Base-by-base conservation (phyloP, 2,329 filamentous ascomycete species). In the Talaromyces sp. region DNA sequence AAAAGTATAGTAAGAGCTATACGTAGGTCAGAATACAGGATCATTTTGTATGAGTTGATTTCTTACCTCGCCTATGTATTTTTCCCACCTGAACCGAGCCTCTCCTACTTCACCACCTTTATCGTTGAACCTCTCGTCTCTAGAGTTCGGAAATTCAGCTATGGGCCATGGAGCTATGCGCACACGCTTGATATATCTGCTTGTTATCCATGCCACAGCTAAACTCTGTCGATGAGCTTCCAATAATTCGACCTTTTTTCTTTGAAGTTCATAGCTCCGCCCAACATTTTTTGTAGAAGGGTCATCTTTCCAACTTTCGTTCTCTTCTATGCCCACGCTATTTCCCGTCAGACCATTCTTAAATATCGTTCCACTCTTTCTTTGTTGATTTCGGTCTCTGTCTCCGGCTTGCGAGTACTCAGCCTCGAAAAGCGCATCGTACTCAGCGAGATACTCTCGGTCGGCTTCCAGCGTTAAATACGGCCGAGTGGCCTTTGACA, bases 141-240 rank as follows among this genome's bases (percentile, higher is more conserved):
- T 19, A 2, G 57, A 32, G 3, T 31, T 38, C 10, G 71, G 70
- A 32, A 66, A 68, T 12, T 65, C 57, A 4, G 68, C 63, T 35
- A 69, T 61, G 11, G 65, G 60, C n/a, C 70, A 69, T 10, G 69
- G 70, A 12, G 74, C 68, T 12, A 74, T 69, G 21, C 70, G 68
- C 8, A 74, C 76, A n/a, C 72, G 65, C 27, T 70, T 68, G 21
- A 77, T 69, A 65, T 76, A 73, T 54, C 72, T 68, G 41, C 70
- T 68, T 19, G 74, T 72, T 2, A 70, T 73, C 74, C 75, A 77
- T 17, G 73, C 75, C 26, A 71, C 72, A 31, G 69, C 69, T 46
- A 74, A 66, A 60, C 71, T 73, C 59, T 74, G 69, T 19, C 73
- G 67, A 27, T 72, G 66, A 10, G 64, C 64, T 61, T 77, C 69